Percentiles rank a stretch among this genome's conserved stretches.
Conservation (phyloP, 345 rosid genomes). For the Eutrema yunnanense region DNA sequence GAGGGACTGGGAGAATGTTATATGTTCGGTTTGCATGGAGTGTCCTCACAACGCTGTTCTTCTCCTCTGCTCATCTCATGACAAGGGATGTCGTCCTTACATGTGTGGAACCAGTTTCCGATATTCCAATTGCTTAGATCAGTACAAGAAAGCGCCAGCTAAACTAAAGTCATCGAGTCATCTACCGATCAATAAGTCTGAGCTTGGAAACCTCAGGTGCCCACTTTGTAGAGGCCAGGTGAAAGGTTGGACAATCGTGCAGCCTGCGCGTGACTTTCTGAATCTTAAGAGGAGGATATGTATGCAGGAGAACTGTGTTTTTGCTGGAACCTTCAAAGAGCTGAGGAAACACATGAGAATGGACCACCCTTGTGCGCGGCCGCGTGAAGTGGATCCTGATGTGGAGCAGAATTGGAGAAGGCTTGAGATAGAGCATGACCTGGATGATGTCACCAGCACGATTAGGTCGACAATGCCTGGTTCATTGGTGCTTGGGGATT, state of each 20-base stretch:
- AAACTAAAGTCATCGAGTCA: conserved; percentile 41
- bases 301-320: conserved; percentile 88
- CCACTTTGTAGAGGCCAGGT: conserved; percentile 97
- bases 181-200: conserved; percentile 46
- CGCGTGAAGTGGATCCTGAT: conserved; percentile 76
- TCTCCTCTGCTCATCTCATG: conserved; percentile 93
- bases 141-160: conserved; percentile 78
- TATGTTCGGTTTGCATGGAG: conserved; percentile 97
- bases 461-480: conserved; percentile 88
- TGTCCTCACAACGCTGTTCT: conserved; percentile 97
- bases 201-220: conserved; percentile 60
- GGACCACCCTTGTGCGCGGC: conserved; percentile 72
- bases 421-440: conserved; percentile 67
- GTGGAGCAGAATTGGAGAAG: conserved; percentile 85
- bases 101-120: conserved; percentile 99
- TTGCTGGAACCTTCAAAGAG: conserved; percentile 72
- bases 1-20: conserved; percentile 81
- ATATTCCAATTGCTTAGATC: conserved; percentile 91
- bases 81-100: conserved; percentile 95
- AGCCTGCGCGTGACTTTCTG: conserved; percentile 70
- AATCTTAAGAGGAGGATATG: conserved; percentile 78
- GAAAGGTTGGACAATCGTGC: conserved; percentile 96
- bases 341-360: conserved; percentile 85
- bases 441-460: conserved; percentile 69
- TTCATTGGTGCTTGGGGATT: conserved; percentile 79